Evolutionary conservation across 2,329 filamentous ascomycete species (phyloP).

Genomic region (Hypoxylon sp.): DNA sequence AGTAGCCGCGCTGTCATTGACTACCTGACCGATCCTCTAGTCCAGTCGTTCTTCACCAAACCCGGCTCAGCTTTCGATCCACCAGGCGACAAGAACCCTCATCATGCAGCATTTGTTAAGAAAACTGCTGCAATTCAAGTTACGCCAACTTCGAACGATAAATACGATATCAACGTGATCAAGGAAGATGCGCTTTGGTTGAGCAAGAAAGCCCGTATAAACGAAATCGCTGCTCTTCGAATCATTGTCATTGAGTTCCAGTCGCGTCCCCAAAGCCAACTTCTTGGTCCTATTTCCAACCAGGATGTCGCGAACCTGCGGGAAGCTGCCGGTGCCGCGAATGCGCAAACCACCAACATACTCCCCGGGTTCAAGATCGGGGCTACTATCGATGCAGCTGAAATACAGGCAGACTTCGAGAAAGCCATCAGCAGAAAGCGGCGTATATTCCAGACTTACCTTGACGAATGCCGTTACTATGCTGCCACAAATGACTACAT

Average conservation of each 20-base stretch:
- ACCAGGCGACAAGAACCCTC: constrained; percentile 67
- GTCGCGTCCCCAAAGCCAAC: constrained; percentile 78
- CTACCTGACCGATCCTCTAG: constrained; percentile 80
- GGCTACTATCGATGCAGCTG: constrained; percentile 66
- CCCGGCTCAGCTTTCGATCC: constrained; percentile 78
- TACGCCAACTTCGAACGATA: constrained; percentile 75
- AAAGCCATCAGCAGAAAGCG: constrained; percentile 73
- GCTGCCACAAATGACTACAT: constrained; percentile 74
- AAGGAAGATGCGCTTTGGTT: constrained; percentile 91
- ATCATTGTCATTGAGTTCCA: constrained; percentile 89
- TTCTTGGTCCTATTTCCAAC: constrained; percentile 79
- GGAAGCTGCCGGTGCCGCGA: constrained; percentile 78
- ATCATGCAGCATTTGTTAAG: constrained; percentile 82
- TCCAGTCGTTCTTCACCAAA: constrained; percentile 76
- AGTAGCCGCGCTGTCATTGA: constrained; percentile 69
- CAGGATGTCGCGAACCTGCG: constrained; percentile 84
- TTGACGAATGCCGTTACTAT: constrained; percentile 79
- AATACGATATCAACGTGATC: constrained; percentile 82
- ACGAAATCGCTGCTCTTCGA: constrained; percentile 85
- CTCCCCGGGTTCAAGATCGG: constrained; percentile 66
- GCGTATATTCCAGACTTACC: constrained; percentile 79
- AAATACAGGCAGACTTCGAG: constrained; percentile 72
- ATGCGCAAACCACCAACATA: constrained; percentile 71
- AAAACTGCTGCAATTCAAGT: constrained; percentile 91
- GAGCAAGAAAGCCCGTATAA: constrained; percentile 81